Conservation (phyloP, 1,284 basidiomycete species). For the Sutorius eximius region DNA sequence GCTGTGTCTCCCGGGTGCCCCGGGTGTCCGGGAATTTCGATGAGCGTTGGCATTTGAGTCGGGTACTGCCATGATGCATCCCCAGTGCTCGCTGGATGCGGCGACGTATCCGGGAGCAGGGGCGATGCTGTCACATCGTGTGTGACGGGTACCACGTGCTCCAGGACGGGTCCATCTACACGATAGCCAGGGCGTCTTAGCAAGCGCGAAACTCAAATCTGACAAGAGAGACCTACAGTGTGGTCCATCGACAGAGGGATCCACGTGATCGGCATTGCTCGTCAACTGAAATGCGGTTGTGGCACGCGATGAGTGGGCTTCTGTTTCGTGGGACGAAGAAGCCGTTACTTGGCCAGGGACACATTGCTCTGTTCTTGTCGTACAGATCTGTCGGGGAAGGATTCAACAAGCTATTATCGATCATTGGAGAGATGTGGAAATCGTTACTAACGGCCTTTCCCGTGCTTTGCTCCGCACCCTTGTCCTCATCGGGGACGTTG, state of each 20-base stretch:
- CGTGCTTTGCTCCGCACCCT: too few relatives aligned
- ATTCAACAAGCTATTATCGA: too few relatives aligned
- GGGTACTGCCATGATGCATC: slow-evolving; percentile 29
- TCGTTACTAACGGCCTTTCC: too few relatives aligned
- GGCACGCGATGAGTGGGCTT: neutral
- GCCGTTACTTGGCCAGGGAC: too few relatives aligned
- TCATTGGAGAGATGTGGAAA: too few relatives aligned
- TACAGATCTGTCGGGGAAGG: too few relatives aligned
- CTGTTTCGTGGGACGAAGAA: too few relatives aligned
- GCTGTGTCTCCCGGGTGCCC: slow-evolving; percentile 19
- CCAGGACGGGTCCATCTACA: slow-evolving; percentile 69
- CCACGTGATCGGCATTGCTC: slow-evolving; percentile 27
- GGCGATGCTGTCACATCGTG: slow-evolving; percentile 33
- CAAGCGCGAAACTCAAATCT: neutral
- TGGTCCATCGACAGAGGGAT: slow-evolving; percentile 32
- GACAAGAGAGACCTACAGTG: slow-evolving; percentile 27
- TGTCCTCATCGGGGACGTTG: too few relatives aligned
- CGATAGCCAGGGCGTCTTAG: slow-evolving; percentile 11
- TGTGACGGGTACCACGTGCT: slow-evolving; percentile 20
- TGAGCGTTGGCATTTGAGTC: slow-evolving; percentile 24
- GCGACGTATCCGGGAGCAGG: slow-evolving; percentile 24
- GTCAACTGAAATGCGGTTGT: slow-evolving; percentile 31
- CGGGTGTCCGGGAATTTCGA: slow-evolving; percentile 18
- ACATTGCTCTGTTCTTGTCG: too few relatives aligned
- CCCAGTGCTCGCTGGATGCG: slow-evolving; percentile 19